These are phyloP conservation scores for Aspergillus incahuasiensis DNA, from an alignment of 495 filamentous ascomycete genomes.

Conservation along the genomic window DNA sequence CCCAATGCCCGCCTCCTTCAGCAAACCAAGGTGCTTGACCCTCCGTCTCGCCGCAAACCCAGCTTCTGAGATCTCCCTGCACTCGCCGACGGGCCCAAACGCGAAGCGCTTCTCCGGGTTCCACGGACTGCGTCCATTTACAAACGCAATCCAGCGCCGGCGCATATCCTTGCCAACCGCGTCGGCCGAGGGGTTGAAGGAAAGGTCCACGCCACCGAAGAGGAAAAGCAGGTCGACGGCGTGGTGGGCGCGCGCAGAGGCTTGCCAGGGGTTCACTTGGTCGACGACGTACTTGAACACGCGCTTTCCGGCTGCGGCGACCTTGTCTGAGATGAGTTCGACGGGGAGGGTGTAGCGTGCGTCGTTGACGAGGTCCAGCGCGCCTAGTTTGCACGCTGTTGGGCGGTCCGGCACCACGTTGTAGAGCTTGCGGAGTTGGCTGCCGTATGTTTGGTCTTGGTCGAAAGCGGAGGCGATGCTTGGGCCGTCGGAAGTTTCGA, in stretches of 20 bases:
- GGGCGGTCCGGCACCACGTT: slow-evolving; percentile 32
- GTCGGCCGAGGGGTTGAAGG: slow-evolving; percentile 30
- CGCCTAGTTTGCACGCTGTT: slow-evolving; percentile 35
- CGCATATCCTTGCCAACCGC: slow-evolving; percentile 31
- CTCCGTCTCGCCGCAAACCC: slow-evolving; percentile 31
- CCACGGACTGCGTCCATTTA: slow-evolving; percentile 31
- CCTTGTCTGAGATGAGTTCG: slow-evolving; percentile 31
- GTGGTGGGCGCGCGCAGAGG: slow-evolving; percentile 40
- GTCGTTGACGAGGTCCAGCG: slow-evolving; percentile 35
- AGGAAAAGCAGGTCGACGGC: slow-evolving; percentile 43
- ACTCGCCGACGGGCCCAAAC: slow-evolving; percentile 33
- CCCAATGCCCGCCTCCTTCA: slow-evolving; percentile 27
- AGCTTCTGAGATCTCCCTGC: slow-evolving; percentile 28
- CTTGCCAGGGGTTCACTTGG: slow-evolving; percentile 41
- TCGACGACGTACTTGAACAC: slow-evolving; percentile 41
- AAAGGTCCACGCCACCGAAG: slow-evolving; percentile 31
- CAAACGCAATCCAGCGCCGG: slow-evolving; percentile 32
- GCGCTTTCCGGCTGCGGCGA: slow-evolving; percentile 22
- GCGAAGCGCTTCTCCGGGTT: slow-evolving; percentile 24
- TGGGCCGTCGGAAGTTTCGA: slow-evolving; percentile 28
- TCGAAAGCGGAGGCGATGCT: slow-evolving; percentile 32
- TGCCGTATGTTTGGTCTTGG: slow-evolving; percentile 24
- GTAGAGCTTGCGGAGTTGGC: slow-evolving; percentile 34
- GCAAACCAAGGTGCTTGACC: slow-evolving; percentile 21
- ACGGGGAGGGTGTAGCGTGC: slow-evolving; percentile 31